Percentiles rank a stretch among this genome's conserved stretches.
Conservation (phyloP, 2,329 filamentous ascomycete species). For the Phialophora chinensis region DNA sequence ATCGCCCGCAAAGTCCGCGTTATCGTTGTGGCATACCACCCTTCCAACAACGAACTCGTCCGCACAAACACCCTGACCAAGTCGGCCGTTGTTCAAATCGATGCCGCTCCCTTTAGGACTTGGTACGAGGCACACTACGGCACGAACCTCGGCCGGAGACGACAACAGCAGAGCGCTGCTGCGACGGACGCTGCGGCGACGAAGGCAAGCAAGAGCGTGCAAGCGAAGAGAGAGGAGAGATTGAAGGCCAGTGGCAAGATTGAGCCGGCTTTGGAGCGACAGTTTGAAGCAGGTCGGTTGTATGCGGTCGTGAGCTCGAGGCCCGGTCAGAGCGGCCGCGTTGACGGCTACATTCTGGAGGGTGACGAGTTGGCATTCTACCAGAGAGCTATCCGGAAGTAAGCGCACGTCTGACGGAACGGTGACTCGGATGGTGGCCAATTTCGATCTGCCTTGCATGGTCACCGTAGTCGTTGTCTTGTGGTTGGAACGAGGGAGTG, state of each 20-base stretch:
- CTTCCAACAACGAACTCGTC: slow-evolving; percentile 99
- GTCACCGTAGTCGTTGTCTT: background rate
- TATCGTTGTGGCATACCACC: slow-evolving; percentile 98
- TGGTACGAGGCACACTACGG: slow-evolving; percentile 99
- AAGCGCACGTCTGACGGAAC: slow-evolving; percentile 49
- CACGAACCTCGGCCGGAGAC: slow-evolving; percentile 82
- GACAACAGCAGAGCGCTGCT: slow-evolving; percentile 74
- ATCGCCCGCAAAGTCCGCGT: slow-evolving; percentile 98
- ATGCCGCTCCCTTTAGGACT: slow-evolving; percentile 98
- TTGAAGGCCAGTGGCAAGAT: slow-evolving; percentile 87
- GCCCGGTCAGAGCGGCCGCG: slow-evolving; percentile 95
- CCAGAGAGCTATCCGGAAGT: slow-evolving; percentile 99
- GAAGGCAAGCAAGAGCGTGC: slow-evolving; percentile 94
- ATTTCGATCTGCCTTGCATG: background rate
- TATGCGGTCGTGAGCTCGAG: slow-evolving; percentile 91
- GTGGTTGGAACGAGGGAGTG: background rate
- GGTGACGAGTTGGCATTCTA: slow-evolving; percentile 99
- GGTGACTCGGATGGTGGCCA: background rate
- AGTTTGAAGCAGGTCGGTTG: slow-evolving; percentile 99
- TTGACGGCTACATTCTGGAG: slow-evolving; percentile 97
- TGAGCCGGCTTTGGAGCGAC: slow-evolving; percentile 88
- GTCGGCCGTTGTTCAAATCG: slow-evolving; percentile 97
- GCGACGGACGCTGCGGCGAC: slow-evolving; percentile 62
- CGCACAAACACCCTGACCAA: slow-evolving; percentile 99
- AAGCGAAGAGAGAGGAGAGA: slow-evolving; percentile 95